Evolutionary conservation across 345 rosid species (phyloP).

Genomic region (Acer yangbiense): DNA sequence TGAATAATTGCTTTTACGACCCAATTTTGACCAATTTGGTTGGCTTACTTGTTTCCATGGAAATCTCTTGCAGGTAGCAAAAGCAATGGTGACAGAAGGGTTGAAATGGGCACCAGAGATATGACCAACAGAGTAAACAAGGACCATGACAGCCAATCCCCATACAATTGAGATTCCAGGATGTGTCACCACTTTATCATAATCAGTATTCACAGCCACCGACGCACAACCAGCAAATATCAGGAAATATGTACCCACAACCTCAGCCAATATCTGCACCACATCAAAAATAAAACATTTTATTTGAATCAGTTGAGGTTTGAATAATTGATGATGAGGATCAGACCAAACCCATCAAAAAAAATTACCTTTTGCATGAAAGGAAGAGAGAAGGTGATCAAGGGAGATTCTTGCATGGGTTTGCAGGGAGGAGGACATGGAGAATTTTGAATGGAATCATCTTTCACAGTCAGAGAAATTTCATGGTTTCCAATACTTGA

Average conservation of each 20-base stretch:
- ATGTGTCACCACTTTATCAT: conserved; percentile 66
- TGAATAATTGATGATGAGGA: not conserved
- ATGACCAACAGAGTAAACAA: conserved; percentile 85
- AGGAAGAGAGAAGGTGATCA: conserved; percentile 48
- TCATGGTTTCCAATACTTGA: conserved; percentile 35
- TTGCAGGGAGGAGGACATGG: conserved; percentile 20
- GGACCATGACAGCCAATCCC: conserved; percentile 87
- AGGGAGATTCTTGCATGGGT: conserved; percentile 40
- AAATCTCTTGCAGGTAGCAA: conserved; percentile 77
- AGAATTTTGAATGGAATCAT: conserved; percentile 24
- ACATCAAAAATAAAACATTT: not conserved
- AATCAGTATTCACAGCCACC: conserved; percentile 67
- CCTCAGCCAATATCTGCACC: conserved; percentile 72
- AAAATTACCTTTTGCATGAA: conserved; percentile 74
- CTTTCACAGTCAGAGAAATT: conserved; percentile 56
- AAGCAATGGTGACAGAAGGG: conserved; percentile 93
- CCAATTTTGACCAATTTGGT: not conserved
- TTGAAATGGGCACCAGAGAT: conserved; percentile 98
- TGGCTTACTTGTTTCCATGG: conserved; percentile 69
- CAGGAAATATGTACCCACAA: conserved; percentile 83
- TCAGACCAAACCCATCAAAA: not conserved
- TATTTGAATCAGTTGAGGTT: not conserved
- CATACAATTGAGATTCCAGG: conserved; percentile 82
- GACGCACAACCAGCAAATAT: conserved; percentile 87
- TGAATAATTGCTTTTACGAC: too few species aligned